Conservation (phyloP, 768 basidiomycete genomes). For the Auricularia cornea region DNA sequence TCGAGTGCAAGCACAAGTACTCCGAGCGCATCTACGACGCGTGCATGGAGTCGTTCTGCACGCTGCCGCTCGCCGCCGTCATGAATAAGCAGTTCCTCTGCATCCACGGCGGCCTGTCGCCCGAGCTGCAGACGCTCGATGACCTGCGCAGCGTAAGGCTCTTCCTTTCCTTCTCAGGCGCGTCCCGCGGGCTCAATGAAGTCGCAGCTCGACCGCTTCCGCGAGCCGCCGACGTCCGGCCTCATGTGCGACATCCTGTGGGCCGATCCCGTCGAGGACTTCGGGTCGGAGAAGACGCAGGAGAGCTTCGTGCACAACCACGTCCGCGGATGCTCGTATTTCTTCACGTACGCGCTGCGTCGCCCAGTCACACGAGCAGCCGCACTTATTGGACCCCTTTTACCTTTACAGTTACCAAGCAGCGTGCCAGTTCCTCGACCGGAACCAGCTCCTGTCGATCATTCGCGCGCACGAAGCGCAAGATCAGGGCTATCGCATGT, state of each 20-base stretch:
- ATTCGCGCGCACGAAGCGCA: constrained; percentile 98
- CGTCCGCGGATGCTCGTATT: constrained; percentile 94
- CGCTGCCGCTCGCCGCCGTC: constrained; percentile 87
- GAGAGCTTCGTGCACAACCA: constrained; percentile 95
- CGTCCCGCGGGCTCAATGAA: neutral
- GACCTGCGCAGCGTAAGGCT: constrained; percentile 75
- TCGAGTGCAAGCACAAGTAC: constrained; percentile 99
- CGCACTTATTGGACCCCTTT: neutral
- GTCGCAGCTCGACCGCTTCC: constrained; percentile 86
- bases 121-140: constrained; percentile 91
- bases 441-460: constrained; percentile 93
- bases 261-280: constrained; percentile 97
- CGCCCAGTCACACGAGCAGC: constrained; percentile 13
- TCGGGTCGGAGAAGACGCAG: constrained; percentile 84
- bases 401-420: constrained; percentile 69
- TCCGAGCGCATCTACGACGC: constrained; percentile 94
- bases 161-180: neutral
- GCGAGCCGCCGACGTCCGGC: constrained; percentile 94
- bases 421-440: constrained; percentile 93
- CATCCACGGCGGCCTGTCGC: constrained; percentile 94
- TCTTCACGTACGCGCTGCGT: constrained; percentile 54
- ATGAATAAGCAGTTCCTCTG: constrained; percentile 99
- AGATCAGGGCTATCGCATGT: constrained; percentile 85
- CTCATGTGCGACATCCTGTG: constrained; percentile 98
- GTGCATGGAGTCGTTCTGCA: constrained; percentile 96